Percentiles rank a stretch among this genome's conserved stretches.
phyloP scores from a whole-genome alignment of 164 flowering plant genomes.

The Santalum album region DNA sequence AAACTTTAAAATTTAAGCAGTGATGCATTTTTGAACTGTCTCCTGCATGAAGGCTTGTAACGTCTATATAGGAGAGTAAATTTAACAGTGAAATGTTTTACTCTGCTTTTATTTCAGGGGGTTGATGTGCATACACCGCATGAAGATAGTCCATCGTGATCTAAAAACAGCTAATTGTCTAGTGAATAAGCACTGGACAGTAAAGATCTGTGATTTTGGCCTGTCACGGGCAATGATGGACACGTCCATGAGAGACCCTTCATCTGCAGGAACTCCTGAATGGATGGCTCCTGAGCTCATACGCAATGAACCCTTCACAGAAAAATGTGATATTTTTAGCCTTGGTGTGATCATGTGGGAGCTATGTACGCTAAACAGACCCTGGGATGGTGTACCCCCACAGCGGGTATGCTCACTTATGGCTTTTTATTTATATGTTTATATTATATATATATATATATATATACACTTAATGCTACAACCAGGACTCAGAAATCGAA shows the following conservation, averaged over 20 bases:
- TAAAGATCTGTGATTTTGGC: slow-evolving; percentile 94
- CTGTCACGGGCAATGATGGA: slow-evolving; percentile 71
- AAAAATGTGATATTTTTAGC: slow-evolving; percentile 93
- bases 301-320: slow-evolving; percentile 84
- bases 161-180: slow-evolving; percentile 95
- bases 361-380: slow-evolving; percentile 84
- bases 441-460: background rate
- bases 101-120: slow-evolving; percentile 42
- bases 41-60: too few relatives aligned
- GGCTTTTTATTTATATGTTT: too few relatives aligned
- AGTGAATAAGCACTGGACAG: slow-evolving; percentile 83
- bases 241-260: slow-evolving; percentile 46
- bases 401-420: slow-evolving; percentile 40
- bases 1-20: too few relatives aligned
- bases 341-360: slow-evolving; percentile 99
- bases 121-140: slow-evolving; percentile 86
- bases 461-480: background rate
- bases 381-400: slow-evolving; percentile 92
- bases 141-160: slow-evolving; percentile 90
- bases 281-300: slow-evolving; percentile 99
- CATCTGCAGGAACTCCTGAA: slow-evolving; percentile 95
- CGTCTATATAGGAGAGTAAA: too few relatives aligned
- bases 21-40: too few relatives aligned
- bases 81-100: background rate
- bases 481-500: background rate